These are phyloP conservation scores for Aristolochia californica DNA, from an alignment of 164 flowering plant genomes.

Conservation along the genomic window DNA sequence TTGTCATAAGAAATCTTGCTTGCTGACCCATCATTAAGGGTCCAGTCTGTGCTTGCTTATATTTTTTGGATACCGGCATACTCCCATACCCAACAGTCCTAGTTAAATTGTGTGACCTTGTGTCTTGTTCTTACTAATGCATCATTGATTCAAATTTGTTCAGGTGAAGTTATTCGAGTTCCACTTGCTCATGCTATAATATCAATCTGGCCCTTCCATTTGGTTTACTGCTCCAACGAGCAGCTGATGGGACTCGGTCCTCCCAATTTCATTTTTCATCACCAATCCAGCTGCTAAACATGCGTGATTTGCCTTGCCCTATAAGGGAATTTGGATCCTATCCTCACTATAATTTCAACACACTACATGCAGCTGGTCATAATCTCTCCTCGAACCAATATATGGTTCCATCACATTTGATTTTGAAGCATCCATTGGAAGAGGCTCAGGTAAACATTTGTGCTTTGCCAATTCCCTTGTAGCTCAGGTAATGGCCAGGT, in stretches of 20 bases:
- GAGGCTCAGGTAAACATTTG: constrained; percentile 58
- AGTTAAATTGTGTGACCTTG: neutral
- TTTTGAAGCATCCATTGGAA: constrained; percentile 70
- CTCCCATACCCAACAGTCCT: neutral
- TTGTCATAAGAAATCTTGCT: neutral
- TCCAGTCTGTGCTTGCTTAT: neutral
- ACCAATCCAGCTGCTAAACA: constrained; percentile 31
- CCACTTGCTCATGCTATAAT: constrained; percentile 53
- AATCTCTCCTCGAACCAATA: constrained; percentile 28
- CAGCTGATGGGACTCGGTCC: constrained; percentile 34
- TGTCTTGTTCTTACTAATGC: no score
- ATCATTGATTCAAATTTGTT: neutral
- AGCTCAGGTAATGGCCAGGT: constrained; percentile 65
- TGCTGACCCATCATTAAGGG: neutral
- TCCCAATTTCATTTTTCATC: constrained; percentile 27
- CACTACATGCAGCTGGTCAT: constrained; percentile 23
- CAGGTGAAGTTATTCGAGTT: constrained; percentile 71
- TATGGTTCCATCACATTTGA: constrained; percentile 61
- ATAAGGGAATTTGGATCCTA: constrained; percentile 55
- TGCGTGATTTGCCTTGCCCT: constrained; percentile 34
- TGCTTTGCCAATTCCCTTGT: neutral
- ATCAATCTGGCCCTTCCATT: constrained; percentile 91
- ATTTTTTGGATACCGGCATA: neutral
- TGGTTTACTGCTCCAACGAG: constrained; percentile 81
- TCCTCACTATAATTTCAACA: constrained; percentile 27